Base-by-base conservation (phyloP, 768 basidiomycete species). In the Cantharellus cinnabarinus region DNA sequence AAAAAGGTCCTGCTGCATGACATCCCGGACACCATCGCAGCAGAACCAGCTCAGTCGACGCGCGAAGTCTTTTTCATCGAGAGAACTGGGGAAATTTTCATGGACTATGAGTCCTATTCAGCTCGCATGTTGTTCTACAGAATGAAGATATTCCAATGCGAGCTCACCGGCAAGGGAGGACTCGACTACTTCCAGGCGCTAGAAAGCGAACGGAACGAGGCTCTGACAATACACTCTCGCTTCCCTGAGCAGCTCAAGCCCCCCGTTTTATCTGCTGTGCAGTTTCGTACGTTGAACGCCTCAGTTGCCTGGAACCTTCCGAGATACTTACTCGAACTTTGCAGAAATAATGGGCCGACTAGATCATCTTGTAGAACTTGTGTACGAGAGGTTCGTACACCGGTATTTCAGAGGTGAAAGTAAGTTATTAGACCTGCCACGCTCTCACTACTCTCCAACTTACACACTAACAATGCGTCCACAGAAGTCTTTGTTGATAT, bases 11-110 rank as follows among this genome's bases (percentile, higher is more conserved):
- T 64, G 50, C 66, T 62, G 61, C n/a, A 60, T 65, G 40, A 58
- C 64, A 5, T 66, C 56, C 65, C 71, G 62, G 53, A 62, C 58
- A 55, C 63, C 59, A 5, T 70, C 60, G 58, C 57, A 44, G 34
- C 59, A 37, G 60, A 56, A 61, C 50, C 35, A 38, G 58, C 58
- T 41, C 34, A 29, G 35, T 57, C 80, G 41, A 73, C 75, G 70
- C 79, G 73, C 67, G 80, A 82, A 64, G 91, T 97, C 70, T 98
- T 82, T 73, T 93, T 87, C 75, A 83, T 98, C 67, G 75, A 81
- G 63, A 82, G 89, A 71, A 98, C 94, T 2, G 94, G 93, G 67
- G 94, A 98, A 79, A 87, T 98, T 71, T 98, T 98, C 70, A 83
- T 89, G 63, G 82, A 82, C 68, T 98, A 95, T 68, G 91, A 95